These are phyloP conservation scores for Colletotrichum higginsianum DNA, from an alignment of 2,329 filamentous ascomycete species.

Conservation along the genomic window DNA sequence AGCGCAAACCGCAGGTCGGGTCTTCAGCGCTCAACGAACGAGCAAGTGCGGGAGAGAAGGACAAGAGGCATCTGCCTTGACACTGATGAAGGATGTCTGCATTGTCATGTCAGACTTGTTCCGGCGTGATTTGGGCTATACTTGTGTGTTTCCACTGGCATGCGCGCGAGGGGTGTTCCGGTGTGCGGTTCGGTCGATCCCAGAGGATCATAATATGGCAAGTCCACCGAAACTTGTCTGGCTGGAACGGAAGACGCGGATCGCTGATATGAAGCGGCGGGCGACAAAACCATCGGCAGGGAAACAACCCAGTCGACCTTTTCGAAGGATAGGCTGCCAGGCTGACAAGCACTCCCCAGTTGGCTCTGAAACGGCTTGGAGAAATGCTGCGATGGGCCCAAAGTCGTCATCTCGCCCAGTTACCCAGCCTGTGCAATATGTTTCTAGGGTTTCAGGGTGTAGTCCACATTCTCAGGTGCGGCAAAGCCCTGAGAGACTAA, in stretches of 20 bases:
- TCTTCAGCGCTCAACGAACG: not conserved
- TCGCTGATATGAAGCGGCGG: slow-evolving; percentile 16
- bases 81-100: not conserved
- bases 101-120: slow-evolving; percentile 1
- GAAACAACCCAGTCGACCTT: slow-evolving; percentile 9
- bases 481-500: slow-evolving; percentile 12
- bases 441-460: slow-evolving; percentile 30
- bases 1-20: slow-evolving; percentile 8
- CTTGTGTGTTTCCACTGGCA: not conserved
- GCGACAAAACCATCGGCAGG: slow-evolving; percentile 27
- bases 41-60: slow-evolving; percentile 16
- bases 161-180: not conserved
- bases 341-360: slow-evolving; percentile 16
- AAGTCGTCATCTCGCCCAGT: slow-evolving; percentile 16
- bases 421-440: slow-evolving; percentile 1
- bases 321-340: not conserved
- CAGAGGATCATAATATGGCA: slow-evolving; percentile 31
- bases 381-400: slow-evolving; percentile 28
- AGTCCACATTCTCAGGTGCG: slow-evolving; percentile 38
- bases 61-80: slow-evolving; percentile 1
- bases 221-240: slow-evolving; percentile 7
- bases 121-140: not conserved
- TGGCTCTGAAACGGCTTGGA: slow-evolving; percentile 28
- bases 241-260: slow-evolving; percentile 28
- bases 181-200: not conserved